These are phyloP conservation scores for Pleurotus tuoliensis DNA, from an alignment of 768 basidiomycete species.

Conservation along the genomic window DNA sequence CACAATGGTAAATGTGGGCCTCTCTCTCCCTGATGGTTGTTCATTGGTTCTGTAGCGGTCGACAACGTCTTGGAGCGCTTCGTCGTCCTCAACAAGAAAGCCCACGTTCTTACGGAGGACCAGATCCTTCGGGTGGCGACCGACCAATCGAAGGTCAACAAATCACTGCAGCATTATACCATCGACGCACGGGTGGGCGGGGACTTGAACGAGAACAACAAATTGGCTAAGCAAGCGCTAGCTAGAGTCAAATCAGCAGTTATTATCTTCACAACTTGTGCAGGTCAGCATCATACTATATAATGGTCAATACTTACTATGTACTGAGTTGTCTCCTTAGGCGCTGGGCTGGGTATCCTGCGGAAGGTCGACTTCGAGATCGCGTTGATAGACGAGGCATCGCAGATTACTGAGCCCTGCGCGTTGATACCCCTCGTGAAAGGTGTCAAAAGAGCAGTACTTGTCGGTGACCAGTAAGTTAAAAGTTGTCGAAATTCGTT, in stretches of 20 bases:
- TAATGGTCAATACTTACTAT: no score
- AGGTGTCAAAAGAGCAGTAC: conserved; percentile 49
- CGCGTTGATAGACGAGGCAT: conserved; percentile 67
- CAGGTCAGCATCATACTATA: conserved; percentile 28
- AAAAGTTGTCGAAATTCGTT: no score
- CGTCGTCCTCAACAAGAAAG: conserved; percentile 38
- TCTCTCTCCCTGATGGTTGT: neutral
- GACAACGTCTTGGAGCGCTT: conserved; percentile 71
- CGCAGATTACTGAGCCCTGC: conserved; percentile 64
- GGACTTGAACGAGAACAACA: conserved; percentile 58
- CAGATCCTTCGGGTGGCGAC: conserved; percentile 68
- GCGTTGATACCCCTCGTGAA: conserved; percentile 67
- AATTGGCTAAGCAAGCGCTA: conserved; percentile 54
- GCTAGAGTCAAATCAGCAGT: conserved; percentile 53
- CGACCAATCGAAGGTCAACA: conserved; percentile 59
- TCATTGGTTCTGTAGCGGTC: conserved; percentile 39
- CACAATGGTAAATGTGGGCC: conserved; percentile 46
- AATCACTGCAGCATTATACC: conserved; percentile 52
- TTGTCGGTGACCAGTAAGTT: conserved; percentile 71
- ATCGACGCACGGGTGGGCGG: conserved; percentile 64
- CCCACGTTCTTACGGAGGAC: conserved; percentile 44
- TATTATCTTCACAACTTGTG: conserved; percentile 65
- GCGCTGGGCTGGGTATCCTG: conserved; percentile 55
- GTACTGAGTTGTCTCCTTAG: conserved; percentile 14
- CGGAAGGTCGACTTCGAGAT: conserved; percentile 55